phyloP scores from a whole-genome alignment of 352 stramenopile species.

The Phytopythium helicoides region DNA sequence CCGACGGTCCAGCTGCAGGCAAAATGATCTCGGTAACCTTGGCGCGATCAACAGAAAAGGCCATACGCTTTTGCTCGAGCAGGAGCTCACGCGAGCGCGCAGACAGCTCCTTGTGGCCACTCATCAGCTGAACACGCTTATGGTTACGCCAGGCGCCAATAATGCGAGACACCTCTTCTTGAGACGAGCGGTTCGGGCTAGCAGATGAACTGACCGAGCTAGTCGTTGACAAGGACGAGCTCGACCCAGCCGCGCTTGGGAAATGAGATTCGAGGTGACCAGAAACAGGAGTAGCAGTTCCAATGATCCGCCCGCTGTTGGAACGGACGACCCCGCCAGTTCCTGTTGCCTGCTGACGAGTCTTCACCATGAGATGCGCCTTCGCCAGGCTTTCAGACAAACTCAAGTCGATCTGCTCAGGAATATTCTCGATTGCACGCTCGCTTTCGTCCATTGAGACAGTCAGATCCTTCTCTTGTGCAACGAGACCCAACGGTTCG shows the following conservation, averaged over 20 bases:
- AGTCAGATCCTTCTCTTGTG: conserved; percentile 58
- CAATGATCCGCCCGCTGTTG: conserved; percentile 44
- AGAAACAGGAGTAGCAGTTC: conserved; percentile 21
- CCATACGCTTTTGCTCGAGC: conserved; percentile 86
- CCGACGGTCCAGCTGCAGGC: conserved; percentile 41
- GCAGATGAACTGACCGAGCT: conserved; percentile 34
- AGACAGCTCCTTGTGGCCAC: conserved; percentile 84
- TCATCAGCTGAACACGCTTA: conserved; percentile 86
- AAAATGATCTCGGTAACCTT: conserved; percentile 87
- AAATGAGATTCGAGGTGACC: conserved; percentile 50
- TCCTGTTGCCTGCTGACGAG: conserved; percentile 39
- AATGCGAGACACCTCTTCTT: conserved; percentile 72
- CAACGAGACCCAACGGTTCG: conserved; percentile 62
- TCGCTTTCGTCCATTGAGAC: conserved; percentile 85
- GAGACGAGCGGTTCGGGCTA: conserved; percentile 57
- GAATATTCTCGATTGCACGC: conserved; percentile 84
- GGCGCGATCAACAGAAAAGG: conserved; percentile 78
- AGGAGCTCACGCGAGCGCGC: conserved; percentile 73
- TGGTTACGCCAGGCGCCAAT: conserved; percentile 85
- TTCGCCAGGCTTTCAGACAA: conserved; percentile 70
- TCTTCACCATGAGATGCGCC: conserved; percentile 79
- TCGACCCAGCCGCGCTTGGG: conserved; percentile 17
- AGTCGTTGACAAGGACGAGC: conserved; percentile 30
- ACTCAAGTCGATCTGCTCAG: conserved; percentile 78
- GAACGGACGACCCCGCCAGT: conserved; percentile 41